phyloP scores from a whole-genome alignment of 2,329 filamentous ascomycete genomes.

The Fusarium tjaetaba region DNA sequence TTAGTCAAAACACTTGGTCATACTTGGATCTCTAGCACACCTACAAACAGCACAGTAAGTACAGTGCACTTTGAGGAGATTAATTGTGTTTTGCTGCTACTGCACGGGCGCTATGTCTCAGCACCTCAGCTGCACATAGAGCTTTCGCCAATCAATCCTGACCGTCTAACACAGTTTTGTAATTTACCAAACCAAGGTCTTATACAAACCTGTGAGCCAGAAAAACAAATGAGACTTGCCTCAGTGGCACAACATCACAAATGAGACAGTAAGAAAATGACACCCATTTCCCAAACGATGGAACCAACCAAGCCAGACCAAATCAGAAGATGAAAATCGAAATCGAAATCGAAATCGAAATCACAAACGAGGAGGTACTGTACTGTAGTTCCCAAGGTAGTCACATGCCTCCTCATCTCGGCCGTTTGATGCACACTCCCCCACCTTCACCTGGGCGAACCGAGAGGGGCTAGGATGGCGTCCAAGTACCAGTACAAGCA shows the following conservation, averaged over 20 bases:
- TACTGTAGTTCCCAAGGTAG: neutral
- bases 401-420: slow-evolving; percentile 30
- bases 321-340: neutral
- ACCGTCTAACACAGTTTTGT: slow-evolving; percentile 1
- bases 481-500: slow-evolving; percentile 23
- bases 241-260: slow-evolving; percentile 1
- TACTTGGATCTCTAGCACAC: slow-evolving; percentile 4
- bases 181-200: slow-evolving; percentile 14
- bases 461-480: slow-evolving; percentile 19
- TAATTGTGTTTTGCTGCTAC: neutral
- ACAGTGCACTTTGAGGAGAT: neutral
- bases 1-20: slow-evolving; percentile 29
- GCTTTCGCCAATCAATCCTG: neutral
- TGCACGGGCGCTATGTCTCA: slow-evolving; percentile 13
- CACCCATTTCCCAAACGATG: neutral
- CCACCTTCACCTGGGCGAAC: slow-evolving; percentile 19
- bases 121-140: neutral
- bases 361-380: slow-evolving; percentile 9
- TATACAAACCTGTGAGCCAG: neutral
- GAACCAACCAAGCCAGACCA: neutral
- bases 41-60: neutral
- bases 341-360: slow-evolving; percentile 3
- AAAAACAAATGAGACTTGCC: neutral
- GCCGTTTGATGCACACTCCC: slow-evolving; percentile 27
- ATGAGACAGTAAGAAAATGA: neutral